Percentiles rank a stretch among this genome's conserved stretches.
phyloP scores from a whole-genome alignment of 2,329 filamentous ascomycete genomes.

The Venturiaceae sp. region DNA sequence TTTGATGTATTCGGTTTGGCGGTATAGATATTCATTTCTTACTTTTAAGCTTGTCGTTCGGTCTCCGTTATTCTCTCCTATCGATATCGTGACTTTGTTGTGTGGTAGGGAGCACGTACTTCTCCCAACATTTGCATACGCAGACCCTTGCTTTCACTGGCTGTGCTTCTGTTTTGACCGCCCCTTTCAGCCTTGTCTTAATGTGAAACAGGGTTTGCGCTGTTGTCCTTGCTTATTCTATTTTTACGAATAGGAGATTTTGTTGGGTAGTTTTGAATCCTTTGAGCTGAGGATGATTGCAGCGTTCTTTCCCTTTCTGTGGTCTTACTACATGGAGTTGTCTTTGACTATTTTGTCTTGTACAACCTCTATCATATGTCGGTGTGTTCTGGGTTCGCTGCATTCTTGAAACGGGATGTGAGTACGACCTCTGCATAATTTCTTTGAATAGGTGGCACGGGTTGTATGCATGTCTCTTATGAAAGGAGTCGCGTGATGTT shows the following conservation, averaged over 20 bases:
- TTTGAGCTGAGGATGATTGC: no score
- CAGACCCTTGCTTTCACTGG: neutral
- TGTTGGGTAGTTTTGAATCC: no score
- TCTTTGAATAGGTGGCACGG: neutral
- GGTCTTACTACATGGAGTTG: no score
- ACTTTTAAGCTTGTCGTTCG: neutral
- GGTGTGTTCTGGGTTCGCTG: no score
- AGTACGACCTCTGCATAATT: neutral
- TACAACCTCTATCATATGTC: no score
- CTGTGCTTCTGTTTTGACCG: no score
- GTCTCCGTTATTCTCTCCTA: neutral
- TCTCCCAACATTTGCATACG: neutral
- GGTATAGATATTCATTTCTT: neutral
- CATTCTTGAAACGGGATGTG: neutral
- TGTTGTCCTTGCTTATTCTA: neutral
- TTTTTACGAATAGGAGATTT: neutral
- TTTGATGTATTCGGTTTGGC: neutral
- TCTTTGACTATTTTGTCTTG: neutral
- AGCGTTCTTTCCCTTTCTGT: no score
- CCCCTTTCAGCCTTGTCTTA: neutral
- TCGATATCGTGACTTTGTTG: no score
- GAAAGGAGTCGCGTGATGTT: neutral
- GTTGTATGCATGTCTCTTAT: neutral
- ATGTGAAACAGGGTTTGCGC: neutral
- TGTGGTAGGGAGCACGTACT: no score